These are phyloP conservation scores for Scenedesmus sp. DNA, from an alignment of 163 green algal species.

Conservation along the genomic window DNA sequence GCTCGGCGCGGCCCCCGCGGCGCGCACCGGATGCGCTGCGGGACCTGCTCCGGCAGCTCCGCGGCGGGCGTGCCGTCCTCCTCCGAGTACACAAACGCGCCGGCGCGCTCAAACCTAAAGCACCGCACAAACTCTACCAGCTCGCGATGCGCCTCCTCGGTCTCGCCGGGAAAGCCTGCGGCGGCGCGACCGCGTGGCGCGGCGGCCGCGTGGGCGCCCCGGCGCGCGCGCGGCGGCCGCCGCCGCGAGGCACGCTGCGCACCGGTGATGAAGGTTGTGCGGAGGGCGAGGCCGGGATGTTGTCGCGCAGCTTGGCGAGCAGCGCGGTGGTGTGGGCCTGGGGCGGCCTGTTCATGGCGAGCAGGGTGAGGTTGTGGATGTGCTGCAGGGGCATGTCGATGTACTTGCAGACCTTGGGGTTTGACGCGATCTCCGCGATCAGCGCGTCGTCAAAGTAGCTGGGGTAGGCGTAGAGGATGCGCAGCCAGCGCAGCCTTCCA, in stretches of 20 bases:
- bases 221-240: too few relatives aligned
- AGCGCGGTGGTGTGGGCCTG: constrained; percentile 66
- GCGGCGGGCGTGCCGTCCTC: constrained; percentile 93
- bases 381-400: too few relatives aligned
- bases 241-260: too few relatives aligned
- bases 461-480: constrained; percentile 93
- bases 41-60: constrained; percentile 67
- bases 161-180: constrained; percentile 83
- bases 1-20: too few relatives aligned
- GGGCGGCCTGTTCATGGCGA: constrained; percentile 83
- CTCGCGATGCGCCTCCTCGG: constrained; percentile 78
- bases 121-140: constrained; percentile 73
- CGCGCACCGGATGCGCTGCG: constrained; percentile 22
- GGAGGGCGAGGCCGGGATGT: constrained; percentile 83
- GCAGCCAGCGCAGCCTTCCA: constrained; percentile 88
- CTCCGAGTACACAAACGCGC: constrained; percentile 85
- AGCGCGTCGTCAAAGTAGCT: constrained; percentile 84
- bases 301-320: constrained; percentile 80
- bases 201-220: too few relatives aligned
- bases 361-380: constrained; percentile 87
- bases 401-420: constrained; percentile 88
- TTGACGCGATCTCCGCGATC: constrained; percentile 89
- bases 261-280: constrained; percentile 93
- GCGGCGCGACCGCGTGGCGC: too few relatives aligned
- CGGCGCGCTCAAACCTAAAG: constrained; percentile 86